phyloP scores from a whole-genome alignment of 805 yeast genomes.

The Wickerhamiella brachini region DNA sequence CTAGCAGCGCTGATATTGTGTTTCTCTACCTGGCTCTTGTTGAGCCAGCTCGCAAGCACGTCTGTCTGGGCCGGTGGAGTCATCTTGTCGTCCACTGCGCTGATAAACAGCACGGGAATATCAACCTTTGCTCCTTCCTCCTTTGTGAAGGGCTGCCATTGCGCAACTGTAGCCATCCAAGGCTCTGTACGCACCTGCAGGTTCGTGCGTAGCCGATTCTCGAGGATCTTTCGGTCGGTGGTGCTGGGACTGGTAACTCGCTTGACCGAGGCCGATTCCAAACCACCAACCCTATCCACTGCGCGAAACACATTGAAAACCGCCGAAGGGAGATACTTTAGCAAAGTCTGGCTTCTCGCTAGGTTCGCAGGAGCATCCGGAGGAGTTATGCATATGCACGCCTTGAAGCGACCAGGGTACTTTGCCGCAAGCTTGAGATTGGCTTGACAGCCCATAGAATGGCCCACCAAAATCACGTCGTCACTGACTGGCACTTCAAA shows the following conservation, averaged over 20 bases:
- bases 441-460: constrained; percentile 59
- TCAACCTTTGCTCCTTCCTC: constrained; percentile 32
- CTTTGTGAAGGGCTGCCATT: constrained; percentile 32
- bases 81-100: constrained; percentile 44
- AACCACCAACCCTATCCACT: constrained; percentile 50
- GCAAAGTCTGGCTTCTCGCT: constrained; percentile 10
- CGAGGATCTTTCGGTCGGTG: constrained; percentile 29
- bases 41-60: constrained; percentile 22
- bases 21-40: constrained; percentile 19
- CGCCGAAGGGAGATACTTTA: constrained; percentile 19
- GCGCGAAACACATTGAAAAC: constrained; percentile 42
- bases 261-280: constrained; percentile 44
- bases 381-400: constrained; percentile 25
- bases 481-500: constrained; percentile 19
- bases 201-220: constrained; percentile 58
- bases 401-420: constrained; percentile 18
- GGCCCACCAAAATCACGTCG: constrained; percentile 37
- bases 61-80: constrained; percentile 35
- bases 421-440: constrained; percentile 20
- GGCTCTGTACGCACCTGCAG: constrained; percentile 43
- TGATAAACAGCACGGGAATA: constrained; percentile 39
- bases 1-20: constrained; percentile 33
- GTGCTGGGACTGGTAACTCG: constrained; percentile 33
- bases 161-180: constrained; percentile 40
- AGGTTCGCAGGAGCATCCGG: constrained; percentile 13